These are phyloP conservation scores for Populus nigra DNA, from an alignment of 345 rosid genomes.

Conservation along the genomic window DNA sequence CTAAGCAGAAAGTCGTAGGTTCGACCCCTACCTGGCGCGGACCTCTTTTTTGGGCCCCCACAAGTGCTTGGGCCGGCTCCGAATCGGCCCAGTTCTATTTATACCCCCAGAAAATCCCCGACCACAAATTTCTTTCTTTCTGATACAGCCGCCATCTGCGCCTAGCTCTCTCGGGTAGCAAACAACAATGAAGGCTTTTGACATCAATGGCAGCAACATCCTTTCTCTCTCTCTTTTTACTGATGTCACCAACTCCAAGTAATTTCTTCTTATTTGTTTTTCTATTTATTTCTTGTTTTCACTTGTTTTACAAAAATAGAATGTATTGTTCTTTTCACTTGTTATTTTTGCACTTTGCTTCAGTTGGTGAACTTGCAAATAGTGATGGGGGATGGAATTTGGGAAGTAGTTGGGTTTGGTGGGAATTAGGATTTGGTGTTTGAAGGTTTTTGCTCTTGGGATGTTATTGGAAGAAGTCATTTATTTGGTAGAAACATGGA, in stretches of 20 bases:
- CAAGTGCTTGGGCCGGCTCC: background rate
- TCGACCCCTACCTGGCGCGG: conserved; percentile 67
- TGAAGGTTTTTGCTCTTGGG: background rate
- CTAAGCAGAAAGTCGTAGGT: conserved; percentile 97
- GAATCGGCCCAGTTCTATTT: background rate
- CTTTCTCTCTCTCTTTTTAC: conserved; percentile 65
- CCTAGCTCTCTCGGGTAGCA: background rate
- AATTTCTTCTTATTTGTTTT: conserved; percentile 20
- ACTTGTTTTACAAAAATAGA: background rate
- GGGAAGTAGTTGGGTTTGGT: background rate
- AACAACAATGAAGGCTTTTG: conserved; percentile 53
- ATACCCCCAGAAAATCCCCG: background rate
- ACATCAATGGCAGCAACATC: conserved; percentile 40
- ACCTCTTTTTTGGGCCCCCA: background rate
- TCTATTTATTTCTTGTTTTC: background rate
- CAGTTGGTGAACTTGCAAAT: background rate
- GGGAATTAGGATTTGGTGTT: background rate
- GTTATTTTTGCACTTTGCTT: background rate
- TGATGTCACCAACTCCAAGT: conserved; percentile 79
- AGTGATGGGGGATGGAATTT: background rate
- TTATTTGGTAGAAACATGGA: background rate
- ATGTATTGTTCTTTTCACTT: background rate
- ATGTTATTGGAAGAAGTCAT: background rate
- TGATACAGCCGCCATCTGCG: background rate
- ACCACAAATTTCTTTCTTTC: background rate